phyloP scores from a whole-genome alignment of 257 asterid species.

The Nicotiana tomentosiformis region DNA sequence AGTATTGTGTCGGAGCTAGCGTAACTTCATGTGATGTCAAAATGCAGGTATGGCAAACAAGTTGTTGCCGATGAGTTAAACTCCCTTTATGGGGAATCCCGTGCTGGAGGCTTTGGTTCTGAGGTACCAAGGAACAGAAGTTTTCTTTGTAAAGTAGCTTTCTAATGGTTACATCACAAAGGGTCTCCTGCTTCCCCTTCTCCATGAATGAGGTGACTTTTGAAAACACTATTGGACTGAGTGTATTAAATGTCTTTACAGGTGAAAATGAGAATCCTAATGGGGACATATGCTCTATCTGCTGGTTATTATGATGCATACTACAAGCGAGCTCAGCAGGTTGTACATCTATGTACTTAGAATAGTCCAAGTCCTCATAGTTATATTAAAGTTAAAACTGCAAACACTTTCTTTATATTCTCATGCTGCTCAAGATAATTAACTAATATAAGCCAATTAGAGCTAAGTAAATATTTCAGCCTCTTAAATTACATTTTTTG shows the following conservation, averaged over 20 bases:
- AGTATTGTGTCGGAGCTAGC: background rate
- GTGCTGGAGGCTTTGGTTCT: slow-evolving; percentile 89
- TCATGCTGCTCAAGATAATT: background rate
- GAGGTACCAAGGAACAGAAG: slow-evolving; percentile 49
- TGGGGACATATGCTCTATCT: slow-evolving; percentile 98
- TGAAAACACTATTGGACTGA: background rate
- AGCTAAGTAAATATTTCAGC: background rate
- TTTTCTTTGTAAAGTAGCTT: background rate
- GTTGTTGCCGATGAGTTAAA: slow-evolving; percentile 60
- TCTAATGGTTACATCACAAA: background rate
- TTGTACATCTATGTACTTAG: slow-evolving; percentile 12
- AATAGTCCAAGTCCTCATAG: background rate
- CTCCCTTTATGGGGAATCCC: slow-evolving; percentile 79
- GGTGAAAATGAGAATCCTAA: slow-evolving; percentile 94
- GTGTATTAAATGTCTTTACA: slow-evolving; percentile 20
- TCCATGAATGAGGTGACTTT: background rate
- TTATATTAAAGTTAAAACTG: background rate
- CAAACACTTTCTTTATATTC: background rate
- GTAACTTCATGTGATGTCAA: background rate
- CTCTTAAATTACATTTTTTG: background rate
- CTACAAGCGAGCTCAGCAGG: slow-evolving; percentile 99
- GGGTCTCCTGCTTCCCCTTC: background rate
- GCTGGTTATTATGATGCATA: slow-evolving; percentile 98
- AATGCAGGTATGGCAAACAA: slow-evolving; percentile 79
- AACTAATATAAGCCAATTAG: background rate